Percentiles rank a stretch among this genome's conserved stretches.
Evolutionary conservation across 768 basidiomycete species (phyloP).

Genomic region (Roridomyces roridus): DNA sequence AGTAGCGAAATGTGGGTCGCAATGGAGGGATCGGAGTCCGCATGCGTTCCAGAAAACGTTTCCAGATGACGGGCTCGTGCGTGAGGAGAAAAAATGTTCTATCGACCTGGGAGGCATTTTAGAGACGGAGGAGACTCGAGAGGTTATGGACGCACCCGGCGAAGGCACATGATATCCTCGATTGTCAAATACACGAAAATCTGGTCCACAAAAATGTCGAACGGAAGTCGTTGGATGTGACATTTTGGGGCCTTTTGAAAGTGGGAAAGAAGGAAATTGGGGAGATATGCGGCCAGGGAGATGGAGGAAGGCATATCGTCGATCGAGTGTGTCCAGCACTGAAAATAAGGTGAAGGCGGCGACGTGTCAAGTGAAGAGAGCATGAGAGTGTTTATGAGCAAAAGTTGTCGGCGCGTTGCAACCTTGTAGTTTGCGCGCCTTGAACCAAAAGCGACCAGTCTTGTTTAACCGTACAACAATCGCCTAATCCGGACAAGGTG

Average conservation of each 20-base stretch:
- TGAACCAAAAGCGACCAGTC: conserved; percentile 7
- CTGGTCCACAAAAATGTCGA: conserved; percentile 49
- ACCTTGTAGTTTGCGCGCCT: conserved; percentile 13
- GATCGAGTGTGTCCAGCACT: conserved; percentile 14
- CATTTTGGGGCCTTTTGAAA: conserved; percentile 25
- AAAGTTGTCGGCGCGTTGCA: neutral
- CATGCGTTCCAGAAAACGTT: conserved; percentile 60
- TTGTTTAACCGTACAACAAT: conserved; percentile 15
- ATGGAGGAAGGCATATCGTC: conserved; percentile 16
- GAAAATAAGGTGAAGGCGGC: neutral
- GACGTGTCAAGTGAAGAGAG: neutral
- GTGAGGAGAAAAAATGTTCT: conserved; percentile 66
- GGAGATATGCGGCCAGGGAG: conserved; percentile 25
- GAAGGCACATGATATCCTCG: conserved; percentile 55
- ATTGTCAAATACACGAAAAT: conserved; percentile 49
- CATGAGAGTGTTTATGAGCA: conserved; percentile 9
- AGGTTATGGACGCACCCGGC: conserved; percentile 40
- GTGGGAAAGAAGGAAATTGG: conserved; percentile 27
- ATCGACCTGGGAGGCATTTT: conserved; percentile 50
- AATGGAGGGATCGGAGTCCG: conserved; percentile 64
- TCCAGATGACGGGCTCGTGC: conserved; percentile 74
- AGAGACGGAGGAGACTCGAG: neutral
- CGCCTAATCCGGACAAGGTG: conserved; percentile 18
- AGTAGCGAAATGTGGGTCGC: conserved; percentile 62
- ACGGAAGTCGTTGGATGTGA: conserved; percentile 38